phyloP scores from a whole-genome alignment of 371 early-diverging fungal species.

The Encephalitozoon cuniculi region DNA sequence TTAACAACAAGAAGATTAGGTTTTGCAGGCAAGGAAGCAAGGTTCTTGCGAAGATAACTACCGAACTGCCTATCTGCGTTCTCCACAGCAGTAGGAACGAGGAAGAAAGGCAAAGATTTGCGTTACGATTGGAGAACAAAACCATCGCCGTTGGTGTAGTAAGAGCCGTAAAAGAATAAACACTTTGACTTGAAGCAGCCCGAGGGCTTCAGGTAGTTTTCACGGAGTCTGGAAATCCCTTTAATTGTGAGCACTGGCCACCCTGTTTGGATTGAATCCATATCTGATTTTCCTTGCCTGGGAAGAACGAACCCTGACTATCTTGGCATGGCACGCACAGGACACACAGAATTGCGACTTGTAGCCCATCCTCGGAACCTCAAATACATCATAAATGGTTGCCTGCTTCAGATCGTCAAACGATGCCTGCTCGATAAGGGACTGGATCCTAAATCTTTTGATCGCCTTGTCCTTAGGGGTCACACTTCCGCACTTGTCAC shows the following conservation, averaged over 20 bases:
- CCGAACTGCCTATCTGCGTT: slow-evolving; percentile 38
- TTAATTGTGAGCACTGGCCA: not conserved
- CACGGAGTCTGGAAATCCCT: not conserved
- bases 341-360: slow-evolving; percentile 92
- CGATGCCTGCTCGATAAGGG: slow-evolving; percentile 93
- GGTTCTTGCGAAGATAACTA: slow-evolving; percentile 49
- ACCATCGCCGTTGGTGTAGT: slow-evolving; percentile 61
- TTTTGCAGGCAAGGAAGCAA: slow-evolving; percentile 55
- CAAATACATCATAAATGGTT: slow-evolving; percentile 81
- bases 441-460: slow-evolving; percentile 88
- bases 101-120: slow-evolving; percentile 53
- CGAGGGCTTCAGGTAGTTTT: not conserved
- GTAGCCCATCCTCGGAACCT: slow-evolving; percentile 90
- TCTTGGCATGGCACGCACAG: slow-evolving; percentile 90
- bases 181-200: not conserved
- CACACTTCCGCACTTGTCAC: slow-evolving; percentile 91
- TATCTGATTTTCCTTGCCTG: slow-evolving; percentile 78
- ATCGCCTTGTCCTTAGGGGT: slow-evolving; percentile 98
- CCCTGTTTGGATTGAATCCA: slow-evolving; percentile 61
- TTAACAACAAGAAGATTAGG: slow-evolving; percentile 56
- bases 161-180: slow-evolving; percentile 54
- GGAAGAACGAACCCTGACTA: slow-evolving; percentile 85
- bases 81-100: slow-evolving; percentile 1
- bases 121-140: slow-evolving; percentile 55
- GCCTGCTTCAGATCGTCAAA: slow-evolving; percentile 86